Evolutionary conservation across 2,329 filamentous ascomycete species (phyloP), one percentile per base, ranked within the genome.

Genomic region (Fusarium bulbicola): DNA sequence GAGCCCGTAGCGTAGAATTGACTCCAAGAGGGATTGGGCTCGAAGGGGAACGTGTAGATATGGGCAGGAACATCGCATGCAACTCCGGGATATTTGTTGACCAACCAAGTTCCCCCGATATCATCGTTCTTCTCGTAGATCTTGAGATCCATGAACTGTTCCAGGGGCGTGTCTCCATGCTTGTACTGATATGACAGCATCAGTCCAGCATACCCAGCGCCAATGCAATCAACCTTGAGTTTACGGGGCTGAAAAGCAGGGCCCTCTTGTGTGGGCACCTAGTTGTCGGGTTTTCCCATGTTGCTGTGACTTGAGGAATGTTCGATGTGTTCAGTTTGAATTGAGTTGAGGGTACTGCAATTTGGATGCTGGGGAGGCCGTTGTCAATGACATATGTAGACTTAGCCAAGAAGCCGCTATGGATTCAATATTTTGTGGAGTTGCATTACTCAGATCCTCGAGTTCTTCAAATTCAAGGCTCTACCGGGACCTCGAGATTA

Each of bases 381-480:
- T 12, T 32, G 14, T 14, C 30, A 32, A 32, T 15, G 14, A 34
- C 1, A 9, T 7, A 16, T 34, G 13, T 34, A 34, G 34, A 16
- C 24, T 15, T 26, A 6, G 42, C 18, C 3, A 45, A 26, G 16
- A 45, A 45, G 16, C 5, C 5, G 7, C 34, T 16, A 34, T n/a
- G n/a, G n/a, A n/a, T 9, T 20, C 18, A 14, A 13, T 4, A 20
- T 14, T 2, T 14, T 4, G 16, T 4, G 15, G 3, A 12, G 3
- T 12, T 26, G 5, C 8, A 0, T 11, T 18, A 18, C 6, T 3
- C 15, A 7, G 24, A 0, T 0, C 6, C 4, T 16, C 16, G 4
- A 43, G 10, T 16, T 10, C 11, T 43, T 18, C 24, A 7, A 9
- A 18, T 43, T 24, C 12, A 16, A 24, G 9, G 9, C 2, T 20